Evolutionary conservation across 805 yeast species (phyloP), one percentile per base, ranked within the genome.

Genomic region (Yarrowia alimentaria): DNA sequence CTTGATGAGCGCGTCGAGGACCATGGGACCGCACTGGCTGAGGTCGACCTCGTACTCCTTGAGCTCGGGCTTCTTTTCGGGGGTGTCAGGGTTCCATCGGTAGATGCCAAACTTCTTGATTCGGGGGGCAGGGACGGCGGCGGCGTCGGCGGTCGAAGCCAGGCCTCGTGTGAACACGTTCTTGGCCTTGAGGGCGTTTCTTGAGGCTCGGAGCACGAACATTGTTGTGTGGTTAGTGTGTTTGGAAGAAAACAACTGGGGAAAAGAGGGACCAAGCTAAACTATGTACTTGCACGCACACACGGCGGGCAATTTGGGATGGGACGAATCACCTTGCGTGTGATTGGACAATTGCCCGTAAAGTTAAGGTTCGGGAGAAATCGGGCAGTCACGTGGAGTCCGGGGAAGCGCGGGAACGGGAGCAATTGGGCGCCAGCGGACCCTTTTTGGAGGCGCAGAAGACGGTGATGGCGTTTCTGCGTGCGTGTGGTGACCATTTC

Each of bases 61-160:
- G 79, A 93, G 77, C 58, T 75, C 73, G 54, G 99, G 99, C 76
- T 90, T 87, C 59, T 79, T 81, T 60, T 86, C 89, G 48, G 99
- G 99, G 47, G 87, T 80, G 67, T 93, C 99, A 52, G 99, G 99
- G 64, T 85, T 85, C 99, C 99, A 93, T 74, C 99, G 82, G 78
- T 93, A 93, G 62, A 93, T 82, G 67, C 90, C 86, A 71, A 93
- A 90, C 24, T 82, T 79, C 75, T 93, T 93, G 60, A 83, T 58
- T 19, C 33, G 32, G 20, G 40, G 51, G 7, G 53, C 31, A 10
- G 52, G 43, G 18, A 22, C 40, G 13, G 17, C n/a, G 21, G 54
- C 20, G 20, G 37, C 40, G 19, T 30, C 32, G 21, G 54, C 37
- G 22, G 50, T 43, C 37, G 50, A 43, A 17, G 50, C 50, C 30